Conservation (phyloP, 2,329 filamentous ascomycete species). For the Aspergillus oerlinghausenensis region DNA sequence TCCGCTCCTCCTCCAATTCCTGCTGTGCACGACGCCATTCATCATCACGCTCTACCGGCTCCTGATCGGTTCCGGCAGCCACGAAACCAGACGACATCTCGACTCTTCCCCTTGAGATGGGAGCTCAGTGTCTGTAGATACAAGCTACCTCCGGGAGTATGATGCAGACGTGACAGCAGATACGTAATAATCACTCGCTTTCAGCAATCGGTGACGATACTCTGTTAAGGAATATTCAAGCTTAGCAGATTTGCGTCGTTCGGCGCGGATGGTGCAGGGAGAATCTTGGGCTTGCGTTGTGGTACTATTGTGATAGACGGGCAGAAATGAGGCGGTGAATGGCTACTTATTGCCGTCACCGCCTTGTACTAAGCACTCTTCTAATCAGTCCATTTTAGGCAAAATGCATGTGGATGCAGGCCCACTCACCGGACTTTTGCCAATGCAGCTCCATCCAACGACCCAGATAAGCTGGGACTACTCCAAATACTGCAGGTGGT, state of each 20-base stretch:
- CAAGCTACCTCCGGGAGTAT: background rate
- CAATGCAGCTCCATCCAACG: background rate
- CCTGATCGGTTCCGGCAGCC: slow-evolving; percentile 39
- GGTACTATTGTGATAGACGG: background rate
- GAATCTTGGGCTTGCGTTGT: background rate
- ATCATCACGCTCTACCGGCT: slow-evolving; percentile 38
- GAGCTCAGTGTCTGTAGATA: background rate
- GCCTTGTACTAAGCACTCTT: background rate
- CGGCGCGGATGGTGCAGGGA: background rate
- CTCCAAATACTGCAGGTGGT: background rate
- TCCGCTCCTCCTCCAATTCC: slow-evolving; percentile 44
- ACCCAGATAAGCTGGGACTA: background rate
- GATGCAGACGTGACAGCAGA: background rate
- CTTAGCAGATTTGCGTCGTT: background rate
- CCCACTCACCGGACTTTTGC: background rate
- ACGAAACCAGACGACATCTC: slow-evolving; percentile 46
- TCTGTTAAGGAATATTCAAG: background rate
- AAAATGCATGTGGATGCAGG: slow-evolving; percentile 3
- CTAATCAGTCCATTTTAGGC: slow-evolving; percentile 1
- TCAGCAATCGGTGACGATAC: background rate
- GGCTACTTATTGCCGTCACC: background rate
- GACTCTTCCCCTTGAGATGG: background rate
- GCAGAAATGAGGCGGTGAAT: background rate
- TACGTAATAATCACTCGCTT: background rate
- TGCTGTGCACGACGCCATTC: slow-evolving; percentile 42